Conservation (phyloP, 306 rosid species). For the Delonix regia region DNA sequence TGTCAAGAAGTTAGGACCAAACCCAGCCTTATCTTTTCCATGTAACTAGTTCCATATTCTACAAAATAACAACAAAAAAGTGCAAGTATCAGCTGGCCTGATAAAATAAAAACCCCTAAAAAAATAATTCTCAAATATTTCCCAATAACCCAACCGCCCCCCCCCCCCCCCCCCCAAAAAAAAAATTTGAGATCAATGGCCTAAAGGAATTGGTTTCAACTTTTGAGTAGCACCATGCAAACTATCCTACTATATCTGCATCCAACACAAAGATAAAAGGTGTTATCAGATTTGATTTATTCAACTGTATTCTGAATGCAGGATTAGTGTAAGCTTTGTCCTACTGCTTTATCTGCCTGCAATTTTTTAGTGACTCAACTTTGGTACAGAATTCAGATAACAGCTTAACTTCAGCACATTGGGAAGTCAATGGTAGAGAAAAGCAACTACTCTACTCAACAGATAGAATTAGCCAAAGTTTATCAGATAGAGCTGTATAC, state of each 20-base stretch:
- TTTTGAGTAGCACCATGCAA: not conserved
- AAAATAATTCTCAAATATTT: not conserved
- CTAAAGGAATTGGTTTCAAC: not conserved
- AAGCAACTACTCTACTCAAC: no score
- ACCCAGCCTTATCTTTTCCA: slow-evolving; percentile 13
- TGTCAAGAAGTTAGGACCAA: not conserved
- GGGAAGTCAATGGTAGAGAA: not conserved
- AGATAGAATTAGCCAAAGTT: no score
- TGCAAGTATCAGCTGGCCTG: not conserved
- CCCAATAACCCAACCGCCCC: not conserved
- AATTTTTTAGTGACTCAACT: not conserved
- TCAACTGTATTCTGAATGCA: not conserved
- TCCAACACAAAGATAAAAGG: not conserved
- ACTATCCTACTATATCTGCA: not conserved
- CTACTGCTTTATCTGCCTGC: not conserved
- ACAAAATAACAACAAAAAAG: not conserved
- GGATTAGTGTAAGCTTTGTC: not conserved
- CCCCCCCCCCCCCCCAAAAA: no score
- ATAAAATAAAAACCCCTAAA: not conserved
- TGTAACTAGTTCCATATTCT: not conserved
- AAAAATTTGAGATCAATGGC: not conserved
- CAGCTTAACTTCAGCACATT: not conserved
- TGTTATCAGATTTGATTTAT: not conserved
- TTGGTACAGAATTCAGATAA: not conserved
- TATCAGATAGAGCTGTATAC: no score